phyloP scores from a whole-genome alignment of 768 basidiomycete species.

The Calocybe cyanea region DNA sequence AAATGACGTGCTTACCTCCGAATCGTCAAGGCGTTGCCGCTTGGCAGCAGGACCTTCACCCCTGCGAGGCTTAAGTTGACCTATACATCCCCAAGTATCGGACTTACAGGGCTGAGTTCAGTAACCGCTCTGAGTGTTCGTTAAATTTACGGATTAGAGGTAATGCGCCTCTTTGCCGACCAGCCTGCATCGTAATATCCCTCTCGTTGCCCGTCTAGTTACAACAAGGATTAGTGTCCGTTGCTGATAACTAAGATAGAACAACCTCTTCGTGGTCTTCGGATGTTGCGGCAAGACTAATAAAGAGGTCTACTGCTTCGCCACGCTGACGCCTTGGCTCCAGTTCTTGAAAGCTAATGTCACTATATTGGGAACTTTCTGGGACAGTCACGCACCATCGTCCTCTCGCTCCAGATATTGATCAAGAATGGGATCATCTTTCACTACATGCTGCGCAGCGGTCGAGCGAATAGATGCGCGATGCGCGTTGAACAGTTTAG shows the following conservation, averaged over 20 bases:
- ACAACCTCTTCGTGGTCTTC: constrained; percentile 88
- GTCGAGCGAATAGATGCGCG: constrained; percentile 89
- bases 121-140: constrained; percentile 88
- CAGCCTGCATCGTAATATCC: constrained; percentile 95
- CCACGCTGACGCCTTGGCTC: constrained; percentile 70
- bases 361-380: background rate
- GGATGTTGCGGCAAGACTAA: constrained; percentile 83
- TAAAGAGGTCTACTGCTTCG: constrained; percentile 69
- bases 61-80: constrained; percentile 24
- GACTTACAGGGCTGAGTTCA: constrained; percentile 72
- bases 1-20: constrained; percentile 31
- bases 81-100: background rate
- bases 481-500: constrained; percentile 92
- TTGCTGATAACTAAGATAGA: constrained; percentile 1
- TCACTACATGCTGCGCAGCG: constrained; percentile 78
- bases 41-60: constrained; percentile 59
- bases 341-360: constrained; percentile 44
- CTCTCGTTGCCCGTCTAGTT: constrained; percentile 80
- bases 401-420: constrained; percentile 95
- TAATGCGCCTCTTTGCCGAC: constrained; percentile 79
- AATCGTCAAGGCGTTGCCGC: constrained; percentile 47
- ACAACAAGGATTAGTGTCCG: background rate
- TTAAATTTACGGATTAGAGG: constrained; percentile 97
- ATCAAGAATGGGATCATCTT: constrained; percentile 93
- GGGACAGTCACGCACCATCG: constrained; percentile 61